A percentile compares a stretch with the other conserved stretches of the same genome.
phyloP scores from a whole-genome alignment of 1,284 basidiomycete genomes.

The Exobasidium cylindrosporum region DNA sequence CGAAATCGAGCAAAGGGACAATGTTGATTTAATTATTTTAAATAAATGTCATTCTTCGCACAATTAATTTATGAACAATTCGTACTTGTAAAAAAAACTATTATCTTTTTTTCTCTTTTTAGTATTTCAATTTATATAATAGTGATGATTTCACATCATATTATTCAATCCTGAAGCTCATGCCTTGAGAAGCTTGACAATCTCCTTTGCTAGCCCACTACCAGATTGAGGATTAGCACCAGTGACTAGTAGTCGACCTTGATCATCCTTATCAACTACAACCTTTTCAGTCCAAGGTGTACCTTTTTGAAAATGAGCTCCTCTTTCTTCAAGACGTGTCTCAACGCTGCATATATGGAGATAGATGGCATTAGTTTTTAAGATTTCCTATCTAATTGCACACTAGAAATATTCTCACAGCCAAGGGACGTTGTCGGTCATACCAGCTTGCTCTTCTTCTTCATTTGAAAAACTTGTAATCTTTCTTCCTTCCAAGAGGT shows the following conservation, averaged over 20 bases:
- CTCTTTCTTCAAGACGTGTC: constrained; percentile 64
- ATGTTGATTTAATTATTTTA: not conserved
- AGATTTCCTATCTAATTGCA: not conserved
- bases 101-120: too few relatives aligned
- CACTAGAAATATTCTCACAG: constrained; percentile 46
- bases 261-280: constrained; percentile 50
- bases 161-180: too few relatives aligned
- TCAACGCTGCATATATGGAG: constrained; percentile 60
- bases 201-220: constrained; percentile 27
- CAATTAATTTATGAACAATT: too few relatives aligned
- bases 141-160: too few relatives aligned
- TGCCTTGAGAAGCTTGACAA: constrained; percentile 26
- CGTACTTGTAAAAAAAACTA: too few relatives aligned
- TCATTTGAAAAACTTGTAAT: constrained; percentile 70
- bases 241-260: constrained; percentile 60
- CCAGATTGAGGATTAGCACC: constrained; percentile 59
- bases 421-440: constrained; percentile 64
- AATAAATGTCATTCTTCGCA: too few relatives aligned
- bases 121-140: too few relatives aligned
- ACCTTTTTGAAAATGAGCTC: constrained; percentile 63
- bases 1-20: constrained; percentile 37
- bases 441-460: constrained; percentile 64
- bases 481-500: constrained; percentile 61
- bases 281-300: constrained; percentile 63
- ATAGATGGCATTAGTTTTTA: not conserved